Base-by-base conservation (phyloP, 495 filamentous ascomycete species). In the Aspergillus saccharolyticus region DNA sequence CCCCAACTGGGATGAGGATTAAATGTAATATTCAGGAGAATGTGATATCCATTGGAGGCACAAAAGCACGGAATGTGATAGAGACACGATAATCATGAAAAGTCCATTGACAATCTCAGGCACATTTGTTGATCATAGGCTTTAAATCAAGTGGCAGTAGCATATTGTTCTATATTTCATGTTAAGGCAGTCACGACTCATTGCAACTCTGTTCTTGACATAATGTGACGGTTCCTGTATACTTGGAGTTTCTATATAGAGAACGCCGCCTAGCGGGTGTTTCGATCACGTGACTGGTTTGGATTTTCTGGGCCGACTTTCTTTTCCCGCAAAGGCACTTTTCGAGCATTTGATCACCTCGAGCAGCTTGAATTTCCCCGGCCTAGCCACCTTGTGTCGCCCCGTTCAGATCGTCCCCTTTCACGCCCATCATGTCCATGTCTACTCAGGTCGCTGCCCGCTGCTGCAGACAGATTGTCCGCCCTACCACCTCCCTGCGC, bases 1-100 rank as follows among this genome's bases (percentile, higher is more conserved):
- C 78, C 83, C 91, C 58, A 94, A 96, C 80, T 99, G 95, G 95
- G 95, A 99, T 75, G 91, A 97, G 75, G 93, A 97, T 76, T 96
- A 85, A 54, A 44, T 57, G 42, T 62, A 56, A 52, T 60, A 18
- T 55, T 25, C 24, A 43, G 18, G 25, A 20, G 28, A 45, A 42
- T 42, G 21, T 30, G 20, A 25, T 42, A 49, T 54, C 44, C 42
- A 47, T 43, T 33, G 55, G 25, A 33, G 44, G 42, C 28, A 14
- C 22, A 42, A 52, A 50, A 50, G 58, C 49, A 22, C 43, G 53
- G 54, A 55, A 55, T 60, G 56, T 56, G 56, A 64, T 62, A 64
- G 62, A 65, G 44, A 56, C 30, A 61, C 54, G 58, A 61, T 56
- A 57, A 53, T 56, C 55, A 65, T 59, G 62, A 65, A 59, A 61